Evolutionary conservation across 257 asterid species (phyloP).

Genomic region (Handroanthus guayacan): DNA sequence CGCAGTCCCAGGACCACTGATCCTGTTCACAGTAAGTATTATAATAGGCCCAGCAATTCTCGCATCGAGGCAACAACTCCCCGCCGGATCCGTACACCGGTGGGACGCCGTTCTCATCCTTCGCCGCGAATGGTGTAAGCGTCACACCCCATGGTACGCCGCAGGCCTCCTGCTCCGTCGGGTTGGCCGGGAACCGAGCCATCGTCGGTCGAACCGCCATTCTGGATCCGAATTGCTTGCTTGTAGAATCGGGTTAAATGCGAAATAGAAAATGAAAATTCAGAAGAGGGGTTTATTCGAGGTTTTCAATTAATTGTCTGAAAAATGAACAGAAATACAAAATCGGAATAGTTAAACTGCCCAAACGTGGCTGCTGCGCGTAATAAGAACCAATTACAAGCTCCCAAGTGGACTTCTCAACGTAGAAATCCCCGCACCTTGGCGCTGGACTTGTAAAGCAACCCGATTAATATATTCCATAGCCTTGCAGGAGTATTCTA

Average conservation of each 20-base stretch:
- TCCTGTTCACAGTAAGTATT: constrained; percentile 92
- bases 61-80: constrained; percentile 82
- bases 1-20: constrained; percentile 97
- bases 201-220: constrained; percentile 93
- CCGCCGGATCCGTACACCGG: constrained; percentile 96
- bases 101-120: constrained; percentile 81
- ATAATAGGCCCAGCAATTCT: constrained; percentile 96
- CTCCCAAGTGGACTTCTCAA: constrained; percentile 36
- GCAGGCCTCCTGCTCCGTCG: constrained; percentile 69
- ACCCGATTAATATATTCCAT: too few relatives aligned
- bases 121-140: constrained; percentile 81
- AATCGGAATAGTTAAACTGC: background rate
- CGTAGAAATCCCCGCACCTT: too few relatives aligned
- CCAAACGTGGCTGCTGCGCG: constrained; percentile 21
- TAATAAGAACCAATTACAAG: constrained; percentile 28
- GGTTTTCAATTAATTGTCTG: constrained; percentile 26
- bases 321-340: constrained; percentile 14
- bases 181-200: constrained; percentile 77
- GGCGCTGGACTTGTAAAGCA: too few relatives aligned
- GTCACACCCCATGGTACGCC: constrained; percentile 94
- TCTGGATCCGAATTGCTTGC: constrained; percentile 40
- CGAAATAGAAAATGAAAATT: background rate
- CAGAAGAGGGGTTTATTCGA: constrained; percentile 36
- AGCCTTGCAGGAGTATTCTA: too few relatives aligned
- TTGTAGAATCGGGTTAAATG: constrained; percentile 11